Base-by-base conservation (phyloP, 148 eudicot species). In the Rheum nobile region DNA sequence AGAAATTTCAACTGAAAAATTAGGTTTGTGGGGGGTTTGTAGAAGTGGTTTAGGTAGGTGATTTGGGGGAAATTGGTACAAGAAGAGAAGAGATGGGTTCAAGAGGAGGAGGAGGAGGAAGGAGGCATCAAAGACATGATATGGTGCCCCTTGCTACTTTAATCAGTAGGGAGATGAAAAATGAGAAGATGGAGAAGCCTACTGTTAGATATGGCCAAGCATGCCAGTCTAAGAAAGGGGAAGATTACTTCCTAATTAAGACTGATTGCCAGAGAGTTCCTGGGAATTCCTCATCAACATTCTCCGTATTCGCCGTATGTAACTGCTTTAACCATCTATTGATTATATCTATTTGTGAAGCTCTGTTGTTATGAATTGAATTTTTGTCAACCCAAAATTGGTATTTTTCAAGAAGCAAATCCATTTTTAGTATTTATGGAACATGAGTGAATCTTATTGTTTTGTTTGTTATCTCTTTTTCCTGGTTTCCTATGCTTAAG, bases 141-240 rank as follows among this genome's bases (percentile, higher is more conserved):
- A 79, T 91, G 7, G 87, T 91, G 77, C 92, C 97, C 29, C 79
- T 92, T 11, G 96, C 92, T 70, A 82, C 89, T 72, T 79, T 90
- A 67, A 86, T 92, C 19, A 84, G 84, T 74, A 84, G 82, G 73
- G 97, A 92, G 75, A 70, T 88, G 81, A 89, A 77, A 79, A 88
- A 59, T 72, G 97, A 92, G 80, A 90, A 86, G 78, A 85, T 89
- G 89, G 95, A 86, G 79, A 92, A 86, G 78, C 97, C 97, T 19
- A 82, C 61, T 21, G 80, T 90, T 72, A 80, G 80, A 39, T 86
- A 79, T 81, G 97, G 97, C 4, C 75, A 85, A 82, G 88, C 97
- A 31, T 92, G 86, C 43, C 88, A 88, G 78, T 84, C 95, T 47
- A 88, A 82, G 82, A 92, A 90, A 84, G 97, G 96, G 74, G 97